These are phyloP conservation scores for Aaosphaeria arxii DNA, from an alignment of 2,329 filamentous ascomycete species.

Conservation along the genomic window DNA sequence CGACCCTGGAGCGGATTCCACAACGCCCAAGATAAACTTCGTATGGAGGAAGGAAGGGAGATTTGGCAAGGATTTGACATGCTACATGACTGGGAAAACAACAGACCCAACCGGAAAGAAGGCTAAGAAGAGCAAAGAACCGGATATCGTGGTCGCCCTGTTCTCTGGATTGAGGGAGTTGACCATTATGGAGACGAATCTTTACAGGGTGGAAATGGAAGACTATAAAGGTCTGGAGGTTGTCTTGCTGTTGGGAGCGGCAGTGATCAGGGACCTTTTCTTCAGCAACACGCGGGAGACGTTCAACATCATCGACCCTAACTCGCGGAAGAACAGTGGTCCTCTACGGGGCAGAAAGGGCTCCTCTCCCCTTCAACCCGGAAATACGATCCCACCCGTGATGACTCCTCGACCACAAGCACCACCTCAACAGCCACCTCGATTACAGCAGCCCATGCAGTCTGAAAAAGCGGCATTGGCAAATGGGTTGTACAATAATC, in stretches of 20 bases:
- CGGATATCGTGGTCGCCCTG: constrained; percentile 91
- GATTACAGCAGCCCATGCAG: constrained; percentile 16
- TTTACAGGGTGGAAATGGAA: constrained; percentile 86
- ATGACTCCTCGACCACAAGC: constrained; percentile 28
- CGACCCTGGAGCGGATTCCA: constrained; percentile 52
- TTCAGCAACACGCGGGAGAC: constrained; percentile 65
- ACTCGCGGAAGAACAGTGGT: constrained; percentile 37
- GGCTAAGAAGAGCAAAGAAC: constrained; percentile 71
- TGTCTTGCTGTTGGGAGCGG: constrained; percentile 62
- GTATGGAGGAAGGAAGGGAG: constrained; percentile 88
- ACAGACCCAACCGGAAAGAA: constrained; percentile 64
- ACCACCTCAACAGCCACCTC: constrained; percentile 3
- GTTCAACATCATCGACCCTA: constrained; percentile 67
- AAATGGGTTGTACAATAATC: constrained; percentile 12
- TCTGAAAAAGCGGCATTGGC: constrained; percentile 12
- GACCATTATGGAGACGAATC: constrained; percentile 90
- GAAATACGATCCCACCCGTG: constrained; percentile 25
- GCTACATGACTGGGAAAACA: constrained; percentile 77
- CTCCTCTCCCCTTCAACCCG: constrained; percentile 28
- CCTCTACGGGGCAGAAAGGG: constrained; percentile 31
- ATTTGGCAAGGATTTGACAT: constrained; percentile 82
- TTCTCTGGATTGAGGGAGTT: constrained; percentile 70
- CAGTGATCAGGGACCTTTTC: constrained; percentile 61
- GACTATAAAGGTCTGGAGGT: constrained; percentile 92
- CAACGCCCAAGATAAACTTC: constrained; percentile 73